Base-by-base conservation (phyloP, 2,329 filamentous ascomycete genomes). In the Uncinocarpus reesii region DNA sequence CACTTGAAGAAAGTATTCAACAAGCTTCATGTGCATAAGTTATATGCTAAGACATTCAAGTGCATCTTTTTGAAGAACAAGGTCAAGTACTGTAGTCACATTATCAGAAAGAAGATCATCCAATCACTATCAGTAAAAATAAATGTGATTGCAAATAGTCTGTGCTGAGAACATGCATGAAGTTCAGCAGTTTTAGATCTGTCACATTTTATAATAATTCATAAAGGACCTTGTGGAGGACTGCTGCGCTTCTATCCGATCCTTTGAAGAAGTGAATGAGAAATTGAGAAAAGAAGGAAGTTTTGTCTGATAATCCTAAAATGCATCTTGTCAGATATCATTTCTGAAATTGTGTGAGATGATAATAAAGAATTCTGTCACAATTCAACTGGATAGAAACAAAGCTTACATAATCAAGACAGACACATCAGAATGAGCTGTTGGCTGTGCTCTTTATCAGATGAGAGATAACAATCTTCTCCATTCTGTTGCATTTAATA, bases 381-480 rank as follows among this genome's bases (percentile, higher is more conserved):
- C 18, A 26, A 42, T 42, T 28, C n/a, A 42, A 21, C n/a, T n/a
- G 5, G n/a, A 42, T 15, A 18, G 10, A 26, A 42, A 7, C 8
- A 42, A 42, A 16, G 7, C 20, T 26, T 42, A 42, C 15, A 29
- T 42, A 5, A 42, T 42, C n/a, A 26, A 42, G 18, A 42, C 38
- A 26, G n/a, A 42, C 28, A 21, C 15, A 11, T 42, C 28, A 3
- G n/a, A 42, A 16, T 42, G 21, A 28, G 20, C 20, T 6, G 6
- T 42, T 29, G 18, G 18, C 18, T 26, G n/a, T 16, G 15, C n/a
- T 6, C n/a, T 42, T 16, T 42, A 42, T 42, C 21, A 42, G 15
- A 5, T 26, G n/a, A 16, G n/a, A 28, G 10, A 24, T 8, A 28
- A 42, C 15, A n/a, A 28, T 11, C 8, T 26, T 16, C n/a, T 26